Conservation (phyloP, 345 rosid species). For the Luvunga scandens region DNA sequence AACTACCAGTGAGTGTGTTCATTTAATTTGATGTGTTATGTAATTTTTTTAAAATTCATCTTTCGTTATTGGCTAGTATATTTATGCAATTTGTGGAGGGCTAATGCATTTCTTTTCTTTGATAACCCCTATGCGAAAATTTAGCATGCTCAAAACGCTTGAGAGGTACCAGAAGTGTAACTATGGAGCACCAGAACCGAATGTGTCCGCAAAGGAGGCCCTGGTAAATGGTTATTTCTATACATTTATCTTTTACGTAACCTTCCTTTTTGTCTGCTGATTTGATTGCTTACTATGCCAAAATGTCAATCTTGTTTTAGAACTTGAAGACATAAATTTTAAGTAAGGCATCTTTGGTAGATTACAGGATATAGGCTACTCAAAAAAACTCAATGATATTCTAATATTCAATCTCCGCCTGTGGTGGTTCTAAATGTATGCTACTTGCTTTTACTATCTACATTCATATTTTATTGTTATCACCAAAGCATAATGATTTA, state of each 20-base stretch:
- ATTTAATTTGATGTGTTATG: background rate
- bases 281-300: background rate
- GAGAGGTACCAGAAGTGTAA: constrained; percentile 98
- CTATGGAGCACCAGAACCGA: constrained; percentile 93
- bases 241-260: background rate
- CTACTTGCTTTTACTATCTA: background rate
- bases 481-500: background rate
- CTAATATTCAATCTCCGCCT: background rate
- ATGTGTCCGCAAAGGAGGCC: constrained; percentile 78
- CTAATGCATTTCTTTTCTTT: background rate
- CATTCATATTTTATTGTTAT: background rate
- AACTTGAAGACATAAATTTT: background rate
- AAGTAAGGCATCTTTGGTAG: too few relatives aligned
- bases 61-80: background rate
- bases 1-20: background rate
- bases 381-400: background rate
- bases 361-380: background rate
- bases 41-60: background rate
- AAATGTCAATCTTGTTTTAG: background rate
- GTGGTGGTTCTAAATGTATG: background rate
- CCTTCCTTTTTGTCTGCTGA: background rate
- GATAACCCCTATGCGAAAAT: background rate
- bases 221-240: constrained; percentile 42
- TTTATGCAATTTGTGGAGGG: background rate
- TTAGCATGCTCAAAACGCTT: constrained; percentile 86